Conservation (phyloP, 106 monocot genomes). For the Cymbidium sinense region DNA sequence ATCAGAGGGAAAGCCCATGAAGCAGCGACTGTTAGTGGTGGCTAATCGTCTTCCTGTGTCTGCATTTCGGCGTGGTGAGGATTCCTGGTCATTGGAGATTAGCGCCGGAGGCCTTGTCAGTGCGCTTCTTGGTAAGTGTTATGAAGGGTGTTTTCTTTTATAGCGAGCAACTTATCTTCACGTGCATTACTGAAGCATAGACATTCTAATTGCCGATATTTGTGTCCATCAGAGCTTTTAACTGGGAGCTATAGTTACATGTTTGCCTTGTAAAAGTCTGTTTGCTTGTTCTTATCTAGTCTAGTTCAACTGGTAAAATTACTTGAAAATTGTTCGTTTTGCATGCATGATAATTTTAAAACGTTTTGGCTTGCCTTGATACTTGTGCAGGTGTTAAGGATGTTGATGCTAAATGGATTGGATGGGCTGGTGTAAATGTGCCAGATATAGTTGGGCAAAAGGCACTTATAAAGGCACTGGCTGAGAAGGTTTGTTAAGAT, state of each 20-base stretch:
- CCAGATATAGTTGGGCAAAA: slow-evolving; percentile 81
- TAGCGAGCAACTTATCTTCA: neutral
- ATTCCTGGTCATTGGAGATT: slow-evolving; percentile 89
- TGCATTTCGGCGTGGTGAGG: slow-evolving; percentile 73
- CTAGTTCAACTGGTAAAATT: neutral
- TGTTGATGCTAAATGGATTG: slow-evolving; percentile 97
- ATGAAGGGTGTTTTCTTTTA: neutral
- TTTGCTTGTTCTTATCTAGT: neutral
- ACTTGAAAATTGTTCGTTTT: neutral
- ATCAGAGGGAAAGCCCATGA: slow-evolving; percentile 35
- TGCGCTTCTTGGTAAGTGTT: slow-evolving; percentile 67
- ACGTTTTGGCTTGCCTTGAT: neutral
- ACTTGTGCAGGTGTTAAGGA: slow-evolving; percentile 72
- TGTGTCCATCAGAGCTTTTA: no score
- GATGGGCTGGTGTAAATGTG: slow-evolving; percentile 98
- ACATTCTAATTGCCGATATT: neutral
- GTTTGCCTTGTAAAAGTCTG: neutral
- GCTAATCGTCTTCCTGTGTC: slow-evolving; percentile 92
- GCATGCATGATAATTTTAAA: neutral
- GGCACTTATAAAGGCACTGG: slow-evolving; percentile 77
- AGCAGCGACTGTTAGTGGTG: slow-evolving; percentile 87
- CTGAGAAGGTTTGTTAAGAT: slow-evolving; percentile 57
- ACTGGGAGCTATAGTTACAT: neutral
- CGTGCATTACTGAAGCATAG: neutral
- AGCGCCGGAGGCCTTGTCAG: slow-evolving; percentile 94